Evolutionary conservation across 106 monocot genomes (phyloP).

Genomic region (Dactylorhiza incarnata): DNA sequence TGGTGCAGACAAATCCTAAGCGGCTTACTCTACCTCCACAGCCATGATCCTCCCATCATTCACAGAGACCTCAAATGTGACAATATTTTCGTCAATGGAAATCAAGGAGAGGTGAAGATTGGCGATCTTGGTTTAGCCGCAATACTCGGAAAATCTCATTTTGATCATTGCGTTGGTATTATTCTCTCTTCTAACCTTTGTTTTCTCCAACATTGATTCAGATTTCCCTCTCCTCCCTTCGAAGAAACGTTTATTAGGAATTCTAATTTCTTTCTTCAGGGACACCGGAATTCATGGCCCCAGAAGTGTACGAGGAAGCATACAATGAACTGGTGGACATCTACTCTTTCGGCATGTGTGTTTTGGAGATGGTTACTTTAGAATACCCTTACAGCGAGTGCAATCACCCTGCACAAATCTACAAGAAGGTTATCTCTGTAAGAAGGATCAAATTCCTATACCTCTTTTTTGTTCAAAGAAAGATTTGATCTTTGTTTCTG

Average conservation of each 20-base stretch:
- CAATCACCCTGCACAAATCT: conserved; percentile 46
- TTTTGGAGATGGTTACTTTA: conserved; percentile 60
- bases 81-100: conserved; percentile 20
- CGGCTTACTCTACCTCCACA: conserved; percentile 16
- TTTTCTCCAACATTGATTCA: neutral
- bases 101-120: conserved; percentile 22
- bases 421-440: conserved; percentile 54
- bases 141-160: conserved; percentile 14
- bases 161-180: conserved; percentile 12
- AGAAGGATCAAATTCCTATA: conserved; percentile 12
- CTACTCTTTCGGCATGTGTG: conserved; percentile 67
- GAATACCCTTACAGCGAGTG: conserved; percentile 71
- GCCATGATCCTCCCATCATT: conserved; percentile 22
- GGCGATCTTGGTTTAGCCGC: conserved; percentile 19
- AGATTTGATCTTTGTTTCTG: neutral
- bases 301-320: conserved; percentile 57
- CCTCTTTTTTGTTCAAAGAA: neutral
- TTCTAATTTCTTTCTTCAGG: conserved; percentile 8
- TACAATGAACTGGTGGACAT: conserved; percentile 66
- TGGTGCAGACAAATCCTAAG: conserved; percentile 25
- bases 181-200: no score
- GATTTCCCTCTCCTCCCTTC: neutral
- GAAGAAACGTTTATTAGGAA: neutral
- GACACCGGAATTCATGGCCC: conserved; percentile 70
- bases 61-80: conserved; percentile 24